Base-by-base conservation (phyloP, 306 rosid genomes). In the Fagus crenata region DNA sequence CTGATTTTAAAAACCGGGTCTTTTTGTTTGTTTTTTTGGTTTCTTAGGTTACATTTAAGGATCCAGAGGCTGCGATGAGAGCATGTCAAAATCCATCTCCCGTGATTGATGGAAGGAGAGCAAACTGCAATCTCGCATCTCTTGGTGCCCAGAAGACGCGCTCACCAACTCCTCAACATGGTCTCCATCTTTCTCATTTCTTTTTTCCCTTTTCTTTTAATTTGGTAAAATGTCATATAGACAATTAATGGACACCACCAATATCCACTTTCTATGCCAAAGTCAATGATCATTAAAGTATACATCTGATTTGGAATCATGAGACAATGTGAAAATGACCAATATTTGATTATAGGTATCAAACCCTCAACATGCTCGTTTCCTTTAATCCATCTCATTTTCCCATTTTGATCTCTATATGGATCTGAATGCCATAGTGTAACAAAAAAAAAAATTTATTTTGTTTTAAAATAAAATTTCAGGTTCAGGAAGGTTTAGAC, bases 31-130 rank as follows among this genome's bases (percentile, higher is more conserved):
- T 41, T 65, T 46, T 53, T 71, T 35, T 60, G 32, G 17, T 11
- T 46, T 69, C 61, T 22, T 53, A 94, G 98, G 98, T 94, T 49
- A 94, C 98, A 73, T 94, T 90, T 84, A 94, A 90, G 88, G 93
- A 94, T 87, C 92, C 97, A 74, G 97, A 94, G 41, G 83, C 97
- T 67, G 97, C 98, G 68, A 76, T 84, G 84, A 92, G 96, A 81
- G 98, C 98, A 8, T 94, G 97, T 83, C 95, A 85, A 81, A 94
- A 94, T 28, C 97, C 98, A 37, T 92, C 98, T 63, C 98, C 97
- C 13, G 93, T 94, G 55, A 94, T 94, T 77, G 98, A 94, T 81
- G 98, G 98, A 5, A 88, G 98, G 60, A 92, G 96, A 81, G 97
- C 98, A 73, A 94, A 94, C 71, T 94, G 97, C 87, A 94, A 94